Percentiles rank a stretch among this genome's conserved stretches.
These are phyloP conservation scores for Malus domestica DNA, from an alignment of 306 rosid genomes.

Conservation along the genomic window ASM211411v1 NC_041790.1:2842001-2842500, in stretches of 20 bases:
- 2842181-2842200: no score
- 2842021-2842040: slow-evolving; percentile 36
- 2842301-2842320: neutral
- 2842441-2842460: slow-evolving; percentile 35
- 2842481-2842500: slow-evolving; percentile 32
- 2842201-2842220: no score
- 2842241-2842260: no score
- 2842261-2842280: no score
- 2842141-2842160: neutral
- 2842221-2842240: no score
- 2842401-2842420: neutral
- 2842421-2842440: neutral
- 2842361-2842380: no score
- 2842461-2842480: neutral
- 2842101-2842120: neutral
- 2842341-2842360: no score
- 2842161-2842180: neutral
- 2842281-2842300: no score
- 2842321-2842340: neutral
- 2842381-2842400: neutral
- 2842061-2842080: neutral
- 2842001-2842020: slow-evolving; percentile 51
- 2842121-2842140: neutral
- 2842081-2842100: neutral
- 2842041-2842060: slow-evolving; percentile 27